Evolutionary conservation across 768 basidiomycete genomes (phyloP).

Genomic region (Tricholoma furcatifolium): DNA sequence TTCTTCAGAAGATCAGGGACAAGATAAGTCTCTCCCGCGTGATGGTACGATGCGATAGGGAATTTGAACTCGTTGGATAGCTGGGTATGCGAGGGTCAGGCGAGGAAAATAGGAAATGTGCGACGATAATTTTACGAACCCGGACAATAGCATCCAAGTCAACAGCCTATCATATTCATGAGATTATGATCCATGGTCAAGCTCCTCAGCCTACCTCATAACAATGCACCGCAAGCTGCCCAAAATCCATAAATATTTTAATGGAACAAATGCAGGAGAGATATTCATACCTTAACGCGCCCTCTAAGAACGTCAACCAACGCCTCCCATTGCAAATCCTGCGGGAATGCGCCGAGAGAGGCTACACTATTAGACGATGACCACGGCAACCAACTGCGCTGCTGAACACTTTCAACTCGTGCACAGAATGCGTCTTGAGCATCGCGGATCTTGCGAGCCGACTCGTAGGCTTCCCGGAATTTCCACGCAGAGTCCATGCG

Average conservation of each 20-base stretch:
- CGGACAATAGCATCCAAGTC: slow-evolving; percentile 69
- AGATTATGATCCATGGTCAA: not conserved
- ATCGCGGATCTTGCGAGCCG: slow-evolving; percentile 62
- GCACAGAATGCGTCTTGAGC: slow-evolving; percentile 68
- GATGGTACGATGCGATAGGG: slow-evolving; percentile 73
- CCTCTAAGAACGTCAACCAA: slow-evolving; percentile 73
- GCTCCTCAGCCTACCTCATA: slow-evolving; percentile 31
- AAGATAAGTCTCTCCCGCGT: slow-evolving; percentile 78
- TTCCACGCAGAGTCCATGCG: slow-evolving; percentile 68
- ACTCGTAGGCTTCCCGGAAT: slow-evolving; percentile 70
- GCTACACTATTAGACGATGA: not conserved
- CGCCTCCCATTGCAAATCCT: slow-evolving; percentile 68
- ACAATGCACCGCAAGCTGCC: slow-evolving; percentile 40
- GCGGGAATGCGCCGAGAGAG: slow-evolving; percentile 52
- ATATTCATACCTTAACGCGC: slow-evolving; percentile 57
- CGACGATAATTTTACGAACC: slow-evolving; percentile 31
- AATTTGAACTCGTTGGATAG: slow-evolving; percentile 83
- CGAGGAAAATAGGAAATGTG: not conserved
- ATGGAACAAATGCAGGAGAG: not conserved
- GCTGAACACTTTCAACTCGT: slow-evolving; percentile 35
- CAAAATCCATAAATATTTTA: not conserved
- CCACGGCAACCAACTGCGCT: slow-evolving; percentile 9
- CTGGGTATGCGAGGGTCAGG: slow-evolving; percentile 24
- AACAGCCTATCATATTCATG: slow-evolving; percentile 43
- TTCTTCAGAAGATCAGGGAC: slow-evolving; percentile 75